Percentiles rank a stretch among this genome's conserved stretches.
These are phyloP conservation scores for Ceratocystis colombiana DNA, from an alignment of 2,329 filamentous ascomycete species.

Conservation along the genomic window DNA sequence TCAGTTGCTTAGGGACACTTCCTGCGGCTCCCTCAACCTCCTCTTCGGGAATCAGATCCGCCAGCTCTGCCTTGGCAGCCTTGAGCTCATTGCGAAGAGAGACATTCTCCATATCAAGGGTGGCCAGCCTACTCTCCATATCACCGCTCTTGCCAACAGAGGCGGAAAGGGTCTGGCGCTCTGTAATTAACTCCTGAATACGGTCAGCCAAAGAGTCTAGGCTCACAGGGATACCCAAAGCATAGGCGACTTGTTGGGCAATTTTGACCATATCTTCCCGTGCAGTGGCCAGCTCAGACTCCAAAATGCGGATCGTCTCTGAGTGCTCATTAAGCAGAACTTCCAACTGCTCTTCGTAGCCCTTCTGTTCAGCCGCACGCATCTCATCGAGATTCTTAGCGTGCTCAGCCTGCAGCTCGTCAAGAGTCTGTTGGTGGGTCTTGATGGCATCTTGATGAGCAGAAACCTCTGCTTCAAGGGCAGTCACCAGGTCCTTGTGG, in stretches of 20 bases:
- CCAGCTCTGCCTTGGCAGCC: constrained; percentile 45
- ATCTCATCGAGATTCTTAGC: constrained; percentile 42
- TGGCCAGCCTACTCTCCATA: constrained; percentile 45
- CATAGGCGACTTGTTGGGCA: constrained; percentile 51
- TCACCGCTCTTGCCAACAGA: constrained; percentile 32
- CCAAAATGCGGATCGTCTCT: constrained; percentile 46
- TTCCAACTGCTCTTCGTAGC: constrained; percentile 48
- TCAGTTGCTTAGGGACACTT: constrained; percentile 46
- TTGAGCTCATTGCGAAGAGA: constrained; percentile 54
- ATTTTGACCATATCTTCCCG: constrained; percentile 56
- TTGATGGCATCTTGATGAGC: constrained; percentile 51
- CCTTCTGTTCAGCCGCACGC: constrained; percentile 41
- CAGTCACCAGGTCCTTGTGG: constrained; percentile 41
- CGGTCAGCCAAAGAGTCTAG: constrained; percentile 57
- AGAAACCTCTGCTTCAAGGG: constrained; percentile 49
- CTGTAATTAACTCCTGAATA: constrained; percentile 46
- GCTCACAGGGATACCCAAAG: constrained; percentile 53
- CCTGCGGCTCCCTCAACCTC: constrained; percentile 39
- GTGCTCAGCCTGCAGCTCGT: constrained; percentile 42
- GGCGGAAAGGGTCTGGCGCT: constrained; percentile 41
- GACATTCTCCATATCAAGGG: constrained; percentile 50
- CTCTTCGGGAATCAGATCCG: constrained; percentile 43
- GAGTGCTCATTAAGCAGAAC: constrained; percentile 52
- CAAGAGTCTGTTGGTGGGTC: constrained; percentile 43
- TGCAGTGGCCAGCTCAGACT: constrained; percentile 54